Conservation (phyloP, 163 green algal species). For the Chlamydomonas reinhardtii region DNA sequence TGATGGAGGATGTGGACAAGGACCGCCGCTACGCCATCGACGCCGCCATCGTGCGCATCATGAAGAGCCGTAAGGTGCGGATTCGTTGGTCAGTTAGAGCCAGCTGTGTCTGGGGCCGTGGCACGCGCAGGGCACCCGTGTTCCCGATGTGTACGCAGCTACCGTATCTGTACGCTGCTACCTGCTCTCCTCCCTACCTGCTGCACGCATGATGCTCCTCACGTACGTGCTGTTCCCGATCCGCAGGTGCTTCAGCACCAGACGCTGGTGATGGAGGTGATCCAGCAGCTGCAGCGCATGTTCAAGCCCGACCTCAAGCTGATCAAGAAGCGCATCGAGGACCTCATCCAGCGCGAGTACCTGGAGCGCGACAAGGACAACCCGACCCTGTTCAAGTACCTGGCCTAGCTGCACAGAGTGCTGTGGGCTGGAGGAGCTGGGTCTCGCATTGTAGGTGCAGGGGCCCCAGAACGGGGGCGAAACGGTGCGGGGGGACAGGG, state of each 20-base stretch:
- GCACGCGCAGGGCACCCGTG: no score
- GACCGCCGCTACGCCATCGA: conserved; percentile 95
- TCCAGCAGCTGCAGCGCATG: conserved; percentile 94
- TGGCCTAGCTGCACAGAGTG: conserved; percentile 74
- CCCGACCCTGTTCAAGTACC: conserved; percentile 92
- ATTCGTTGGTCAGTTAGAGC: no score
- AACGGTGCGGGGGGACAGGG: no score
- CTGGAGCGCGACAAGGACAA: conserved; percentile 96
- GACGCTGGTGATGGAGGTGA: conserved; percentile 96
- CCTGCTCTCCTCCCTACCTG: no score
- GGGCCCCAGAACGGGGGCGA: no score
- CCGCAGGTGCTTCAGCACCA: conserved; percentile 79
- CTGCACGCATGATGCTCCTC: background rate
- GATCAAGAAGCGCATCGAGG: conserved; percentile 99
- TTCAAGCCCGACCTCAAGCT: conserved; percentile 97
- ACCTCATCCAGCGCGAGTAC: conserved; percentile 96
- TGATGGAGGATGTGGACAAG: conserved; percentile 97
- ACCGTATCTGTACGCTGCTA: no score
- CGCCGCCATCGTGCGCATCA: conserved; percentile 97
- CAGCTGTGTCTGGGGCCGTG: no score
- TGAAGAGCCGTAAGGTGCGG: conserved; percentile 95
- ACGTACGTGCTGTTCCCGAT: background rate
- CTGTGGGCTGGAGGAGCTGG: no score
- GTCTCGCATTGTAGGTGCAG: no score
- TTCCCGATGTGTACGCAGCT: no score